phyloP scores from a whole-genome alignment of 2,329 filamentous ascomycete genomes.

The Mariannaea elegans region DNA sequence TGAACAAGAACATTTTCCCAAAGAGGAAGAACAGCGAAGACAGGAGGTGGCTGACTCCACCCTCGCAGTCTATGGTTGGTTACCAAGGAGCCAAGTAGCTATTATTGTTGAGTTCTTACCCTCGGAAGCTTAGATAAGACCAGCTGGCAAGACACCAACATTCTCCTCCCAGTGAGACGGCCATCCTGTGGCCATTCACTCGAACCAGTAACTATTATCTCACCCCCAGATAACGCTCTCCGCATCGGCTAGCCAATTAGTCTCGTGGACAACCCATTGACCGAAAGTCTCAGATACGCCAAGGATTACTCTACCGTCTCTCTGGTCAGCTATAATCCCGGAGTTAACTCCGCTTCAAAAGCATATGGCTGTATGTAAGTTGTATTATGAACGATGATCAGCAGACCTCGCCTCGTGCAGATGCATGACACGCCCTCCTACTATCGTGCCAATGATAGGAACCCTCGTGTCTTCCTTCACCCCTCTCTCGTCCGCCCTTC shows the following conservation, averaged over 20 bases:
- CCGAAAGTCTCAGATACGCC: too few species aligned
- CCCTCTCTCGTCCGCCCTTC: conserved; percentile 6
- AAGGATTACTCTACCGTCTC: too few species aligned
- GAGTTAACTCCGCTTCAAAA: neutral
- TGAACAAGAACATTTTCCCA: too few species aligned
- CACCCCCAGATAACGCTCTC: too few species aligned
- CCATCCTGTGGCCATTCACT: neutral
- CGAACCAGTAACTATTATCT: neutral
- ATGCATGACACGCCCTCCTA: neutral
- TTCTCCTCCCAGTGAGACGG: neutral
- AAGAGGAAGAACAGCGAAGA: neutral
- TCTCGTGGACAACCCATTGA: too few species aligned
- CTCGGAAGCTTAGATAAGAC: conserved; percentile 5
- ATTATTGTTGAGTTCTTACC: neutral
- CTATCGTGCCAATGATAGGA: conserved; percentile 5
- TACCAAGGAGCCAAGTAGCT: too few species aligned
- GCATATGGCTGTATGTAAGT: too few species aligned
- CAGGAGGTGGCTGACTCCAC: neutral
- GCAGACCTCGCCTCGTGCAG: conserved; percentile 6
- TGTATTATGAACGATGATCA: neutral
- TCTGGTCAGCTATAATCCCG: neutral
- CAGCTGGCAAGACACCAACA: neutral
- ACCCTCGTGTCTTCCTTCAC: neutral
- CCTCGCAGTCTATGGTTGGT: neutral
- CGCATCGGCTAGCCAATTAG: too few species aligned